Evolutionary conservation across 139 green algal genomes (phyloP).

Genomic region (Auxenochlorella pyrenoidosa): DNA sequence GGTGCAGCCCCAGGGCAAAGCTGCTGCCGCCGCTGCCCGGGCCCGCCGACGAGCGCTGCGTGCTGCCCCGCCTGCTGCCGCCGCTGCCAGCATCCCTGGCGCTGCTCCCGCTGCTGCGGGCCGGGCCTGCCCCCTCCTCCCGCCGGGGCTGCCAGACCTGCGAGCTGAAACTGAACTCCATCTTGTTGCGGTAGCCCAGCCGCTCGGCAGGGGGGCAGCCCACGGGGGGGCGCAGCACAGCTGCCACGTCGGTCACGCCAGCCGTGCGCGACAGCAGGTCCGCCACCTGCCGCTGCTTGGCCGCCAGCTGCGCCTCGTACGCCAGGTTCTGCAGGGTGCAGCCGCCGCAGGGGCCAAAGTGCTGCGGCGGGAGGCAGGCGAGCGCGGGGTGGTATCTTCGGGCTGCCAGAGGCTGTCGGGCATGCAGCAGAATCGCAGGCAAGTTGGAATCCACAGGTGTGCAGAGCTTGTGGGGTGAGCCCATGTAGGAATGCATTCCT

Average conservation of each 20-base stretch:
- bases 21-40: background rate
- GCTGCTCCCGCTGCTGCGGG: background rate
- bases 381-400: no score
- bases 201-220: conserved; percentile 32
- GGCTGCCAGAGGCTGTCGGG: no score
- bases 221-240: conserved; percentile 56
- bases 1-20: conserved; percentile 49
- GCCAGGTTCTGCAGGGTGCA: conserved; percentile 83
- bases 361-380: background rate
- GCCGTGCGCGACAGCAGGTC: conserved; percentile 75
- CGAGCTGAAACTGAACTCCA: conserved; percentile 67
- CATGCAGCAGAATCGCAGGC: background rate
- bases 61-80: background rate
- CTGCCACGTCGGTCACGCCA: conserved; percentile 46
- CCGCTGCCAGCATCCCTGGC: background rate
- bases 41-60: background rate
- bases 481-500: background rate
- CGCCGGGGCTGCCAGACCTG: conserved; percentile 39
- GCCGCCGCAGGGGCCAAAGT: conserved; percentile 64
- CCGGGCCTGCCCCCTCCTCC: background rate
- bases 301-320: conserved; percentile 78
- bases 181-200: conserved; percentile 87
- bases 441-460: background rate
- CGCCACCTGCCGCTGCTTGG: conserved; percentile 76
- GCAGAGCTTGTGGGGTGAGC: background rate